Percentiles rank a stretch among this genome's conserved stretches.
These are phyloP conservation scores for Fusarium sulawesiense DNA, from an alignment of 2,329 filamentous ascomycete genomes.

Conservation along the genomic window DNA sequence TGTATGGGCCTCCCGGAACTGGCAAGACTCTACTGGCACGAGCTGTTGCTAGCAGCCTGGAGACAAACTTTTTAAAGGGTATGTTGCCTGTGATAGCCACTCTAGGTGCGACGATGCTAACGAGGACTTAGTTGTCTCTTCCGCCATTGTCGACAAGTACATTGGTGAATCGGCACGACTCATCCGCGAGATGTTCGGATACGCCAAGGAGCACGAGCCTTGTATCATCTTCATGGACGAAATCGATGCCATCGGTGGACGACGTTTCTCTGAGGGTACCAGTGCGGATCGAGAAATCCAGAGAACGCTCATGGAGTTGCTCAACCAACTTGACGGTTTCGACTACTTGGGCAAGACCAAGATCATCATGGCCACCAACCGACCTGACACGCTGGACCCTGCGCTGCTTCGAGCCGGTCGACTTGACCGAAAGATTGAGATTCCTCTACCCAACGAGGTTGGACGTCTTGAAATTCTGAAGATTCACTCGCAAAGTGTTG, in stretches of 20 bases:
- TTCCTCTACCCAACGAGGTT: slow-evolving; percentile 95
- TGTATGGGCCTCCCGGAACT: slow-evolving; percentile 96
- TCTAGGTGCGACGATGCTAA: slow-evolving; percentile 33
- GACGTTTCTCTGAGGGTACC: slow-evolving; percentile 96
- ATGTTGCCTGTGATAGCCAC: slow-evolving; percentile 39
- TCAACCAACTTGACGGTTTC: slow-evolving; percentile 98
- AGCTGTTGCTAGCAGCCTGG: slow-evolving; percentile 94
- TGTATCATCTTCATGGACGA: slow-evolving; percentile 99
- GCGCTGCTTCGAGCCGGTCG: slow-evolving; percentile 91
- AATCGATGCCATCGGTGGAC: slow-evolving; percentile 97
- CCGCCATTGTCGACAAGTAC: slow-evolving; percentile 99
- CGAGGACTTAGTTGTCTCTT: slow-evolving; percentile 81
- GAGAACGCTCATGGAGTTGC: slow-evolving; percentile 96
- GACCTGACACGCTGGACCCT: slow-evolving; percentile 94
- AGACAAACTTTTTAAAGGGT: slow-evolving; percentile 99
- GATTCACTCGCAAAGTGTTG: slow-evolving; percentile 90
- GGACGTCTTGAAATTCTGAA: slow-evolving; percentile 97
- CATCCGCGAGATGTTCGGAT: slow-evolving; percentile 99
- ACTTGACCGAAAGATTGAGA: slow-evolving; percentile 97
- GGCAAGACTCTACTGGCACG: slow-evolving; percentile 95
- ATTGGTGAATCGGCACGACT: slow-evolving; percentile 97
- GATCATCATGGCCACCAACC: slow-evolving; percentile 99
- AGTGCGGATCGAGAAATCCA: slow-evolving; percentile 98
- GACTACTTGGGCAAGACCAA: slow-evolving; percentile 99
- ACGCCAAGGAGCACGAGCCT: slow-evolving; percentile 98